Conservation (phyloP, 139 green algal species). For the Chlorella sp. region DNA sequence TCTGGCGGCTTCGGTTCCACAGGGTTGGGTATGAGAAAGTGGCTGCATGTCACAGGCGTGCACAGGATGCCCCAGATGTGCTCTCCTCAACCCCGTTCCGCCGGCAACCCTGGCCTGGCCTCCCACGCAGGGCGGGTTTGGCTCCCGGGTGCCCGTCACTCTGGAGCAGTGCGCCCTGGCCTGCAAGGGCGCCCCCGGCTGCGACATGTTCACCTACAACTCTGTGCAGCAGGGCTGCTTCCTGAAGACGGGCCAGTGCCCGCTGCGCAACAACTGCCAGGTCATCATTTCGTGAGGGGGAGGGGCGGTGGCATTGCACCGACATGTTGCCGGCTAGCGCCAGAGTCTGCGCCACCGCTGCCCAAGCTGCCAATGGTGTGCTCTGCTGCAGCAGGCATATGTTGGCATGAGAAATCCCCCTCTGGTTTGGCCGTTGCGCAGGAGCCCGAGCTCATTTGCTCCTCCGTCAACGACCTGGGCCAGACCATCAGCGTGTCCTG, state of each 20-base stretch:
- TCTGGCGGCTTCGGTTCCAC: too few species aligned
- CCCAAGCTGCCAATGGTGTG: neutral
- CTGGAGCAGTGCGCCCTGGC: constrained; percentile 39
- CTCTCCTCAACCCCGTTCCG: too few species aligned
- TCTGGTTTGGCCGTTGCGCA: too few species aligned
- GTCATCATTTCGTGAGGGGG: neutral
- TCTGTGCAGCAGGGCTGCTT: constrained; percentile 41
- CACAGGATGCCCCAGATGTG: too few species aligned
- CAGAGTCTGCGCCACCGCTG: neutral
- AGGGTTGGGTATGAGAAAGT: too few species aligned
- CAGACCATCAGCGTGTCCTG: constrained; percentile 16
- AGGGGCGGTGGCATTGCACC: too few species aligned
- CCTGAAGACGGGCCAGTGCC: constrained; percentile 42
- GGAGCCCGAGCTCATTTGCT: neutral
- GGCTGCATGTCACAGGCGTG: too few species aligned
- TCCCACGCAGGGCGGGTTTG: constrained; percentile 36
- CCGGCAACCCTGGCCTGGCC: too few species aligned
- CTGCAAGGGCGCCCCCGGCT: constrained; percentile 36
- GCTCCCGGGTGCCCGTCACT: constrained; percentile 30
- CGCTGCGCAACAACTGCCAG: constrained; percentile 35
- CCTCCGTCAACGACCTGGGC: constrained; percentile 1
- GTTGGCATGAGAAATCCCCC: too few species aligned
- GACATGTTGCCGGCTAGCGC: neutral
- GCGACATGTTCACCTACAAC: constrained; percentile 49
- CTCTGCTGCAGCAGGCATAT: neutral